Conservation (phyloP, 495 filamentous ascomycete species). For the Sporormia fimetaria region DNA sequence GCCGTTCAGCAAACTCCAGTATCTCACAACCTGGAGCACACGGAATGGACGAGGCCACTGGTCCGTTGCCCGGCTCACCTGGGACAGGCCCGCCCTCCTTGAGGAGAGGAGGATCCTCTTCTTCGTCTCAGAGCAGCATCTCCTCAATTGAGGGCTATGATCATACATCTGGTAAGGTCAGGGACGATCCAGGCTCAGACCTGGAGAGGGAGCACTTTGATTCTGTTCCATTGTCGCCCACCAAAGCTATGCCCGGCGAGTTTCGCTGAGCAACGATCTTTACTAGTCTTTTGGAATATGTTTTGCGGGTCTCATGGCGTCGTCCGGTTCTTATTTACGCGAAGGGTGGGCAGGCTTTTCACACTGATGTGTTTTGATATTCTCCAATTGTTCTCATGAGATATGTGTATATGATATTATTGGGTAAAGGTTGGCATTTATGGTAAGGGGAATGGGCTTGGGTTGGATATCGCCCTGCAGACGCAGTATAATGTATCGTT, state of each 20-base stretch:
- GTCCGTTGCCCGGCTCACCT: constrained; percentile 7
- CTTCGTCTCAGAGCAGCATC: constrained; percentile 17
- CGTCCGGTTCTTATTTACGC: no score
- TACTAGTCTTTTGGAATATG: background rate
- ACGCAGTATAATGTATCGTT: no score
- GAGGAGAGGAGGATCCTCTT: constrained; percentile 16
- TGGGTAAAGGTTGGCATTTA: no score
- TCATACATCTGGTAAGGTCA: constrained; percentile 1
- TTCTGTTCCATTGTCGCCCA: constrained; percentile 17
- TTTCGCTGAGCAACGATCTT: constrained; percentile 7
- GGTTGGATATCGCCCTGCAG: no score
- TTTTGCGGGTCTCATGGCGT: background rate
- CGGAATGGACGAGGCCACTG: constrained; percentile 11
- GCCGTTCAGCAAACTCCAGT: constrained; percentile 19
- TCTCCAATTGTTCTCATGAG: background rate
- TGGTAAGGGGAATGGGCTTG: no score
- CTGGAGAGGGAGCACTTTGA: constrained; percentile 12
- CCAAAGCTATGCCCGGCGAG: constrained; percentile 16
- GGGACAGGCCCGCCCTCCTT: constrained; percentile 17
- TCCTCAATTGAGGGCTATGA: constrained; percentile 19
- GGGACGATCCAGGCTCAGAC: constrained; percentile 2
- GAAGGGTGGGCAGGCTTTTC: no score
- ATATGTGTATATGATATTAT: no score
- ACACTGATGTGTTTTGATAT: background rate
- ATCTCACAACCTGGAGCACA: no score